Percentiles rank a stretch among this genome's conserved stretches.
Evolutionary conservation across 2,329 filamentous ascomycete genomes (phyloP).

Genomic region (Trichoderma brevicompactum): DNA sequence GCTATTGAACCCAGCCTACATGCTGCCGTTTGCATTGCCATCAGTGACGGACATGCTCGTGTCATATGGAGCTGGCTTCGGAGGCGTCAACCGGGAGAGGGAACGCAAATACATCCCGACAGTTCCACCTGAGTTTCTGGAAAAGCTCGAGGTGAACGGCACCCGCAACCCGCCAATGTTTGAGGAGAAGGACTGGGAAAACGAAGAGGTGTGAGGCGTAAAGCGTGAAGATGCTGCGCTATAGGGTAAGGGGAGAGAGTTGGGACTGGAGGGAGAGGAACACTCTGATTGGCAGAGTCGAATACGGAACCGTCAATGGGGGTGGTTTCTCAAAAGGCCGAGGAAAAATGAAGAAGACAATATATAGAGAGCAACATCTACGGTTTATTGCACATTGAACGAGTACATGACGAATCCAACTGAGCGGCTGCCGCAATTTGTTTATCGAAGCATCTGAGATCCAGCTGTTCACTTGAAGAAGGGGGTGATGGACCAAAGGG

Average conservation of each 20-base stretch:
- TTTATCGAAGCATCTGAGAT: conserved; percentile 3
- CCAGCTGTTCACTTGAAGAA: not conserved
- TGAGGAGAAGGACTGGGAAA: conserved; percentile 68
- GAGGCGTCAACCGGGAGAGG: conserved; percentile 86
- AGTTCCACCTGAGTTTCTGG: conserved; percentile 89
- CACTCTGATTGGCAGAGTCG: conserved; percentile 7
- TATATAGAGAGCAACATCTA: conserved; percentile 27
- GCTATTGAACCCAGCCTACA: conserved; percentile 84
- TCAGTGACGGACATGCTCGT: conserved; percentile 98
- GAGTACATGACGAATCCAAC: conserved; percentile 23
- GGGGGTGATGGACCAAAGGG: not conserved
- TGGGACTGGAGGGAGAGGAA: not conserved
- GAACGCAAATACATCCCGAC: conserved; percentile 96
- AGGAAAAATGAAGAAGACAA: not conserved
- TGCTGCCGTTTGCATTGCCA: conserved; percentile 92
- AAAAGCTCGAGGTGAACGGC: conserved; percentile 73
- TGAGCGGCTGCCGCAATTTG: conserved; percentile 10
- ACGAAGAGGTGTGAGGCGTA: conserved; percentile 58
- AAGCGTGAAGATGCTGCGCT: not conserved
- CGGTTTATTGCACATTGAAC: conserved; percentile 26
- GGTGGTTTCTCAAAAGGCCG: not conserved
- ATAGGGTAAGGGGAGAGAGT: too few species aligned
- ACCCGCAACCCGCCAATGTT: conserved; percentile 61
- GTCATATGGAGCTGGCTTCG: conserved; percentile 92
- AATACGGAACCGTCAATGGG: not conserved